These are phyloP conservation scores for Coemansia aciculifera DNA, from an alignment of 192 early-diverging fungal species.

Conservation along the genomic window DNA sequence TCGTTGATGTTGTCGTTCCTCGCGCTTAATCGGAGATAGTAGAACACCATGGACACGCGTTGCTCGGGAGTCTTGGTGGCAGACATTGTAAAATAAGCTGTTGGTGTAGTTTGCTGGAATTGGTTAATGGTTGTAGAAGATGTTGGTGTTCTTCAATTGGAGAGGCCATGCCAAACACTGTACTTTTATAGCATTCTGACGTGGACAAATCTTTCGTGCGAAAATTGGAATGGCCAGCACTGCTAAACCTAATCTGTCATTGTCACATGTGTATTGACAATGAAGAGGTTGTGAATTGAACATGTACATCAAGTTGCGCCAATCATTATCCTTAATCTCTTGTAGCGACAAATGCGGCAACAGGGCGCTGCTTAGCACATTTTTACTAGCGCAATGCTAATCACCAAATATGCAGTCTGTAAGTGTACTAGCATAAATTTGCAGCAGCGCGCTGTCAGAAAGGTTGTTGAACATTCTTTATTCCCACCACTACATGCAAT, in stretches of 20 bases:
- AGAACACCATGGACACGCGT: constrained; percentile 51
- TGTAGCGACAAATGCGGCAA: neutral
- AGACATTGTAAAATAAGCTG: neutral
- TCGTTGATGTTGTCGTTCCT: constrained; percentile 59
- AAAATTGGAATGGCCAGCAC: neutral
- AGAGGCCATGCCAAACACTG: neutral
- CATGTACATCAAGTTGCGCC: neutral
- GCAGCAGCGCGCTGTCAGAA: neutral
- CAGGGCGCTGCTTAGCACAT: neutral
- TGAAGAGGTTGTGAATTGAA: neutral
- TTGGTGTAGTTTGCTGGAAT: neutral
- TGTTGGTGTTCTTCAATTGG: neutral
- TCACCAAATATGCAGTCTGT: neutral
- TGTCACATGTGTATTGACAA: neutral
- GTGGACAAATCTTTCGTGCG: neutral
- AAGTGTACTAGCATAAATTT: neutral
- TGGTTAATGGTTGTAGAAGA: neutral
- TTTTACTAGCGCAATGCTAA: neutral
- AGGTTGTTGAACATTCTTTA: neutral
- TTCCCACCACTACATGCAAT: neutral
- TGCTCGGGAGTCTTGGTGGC: constrained; percentile 1
- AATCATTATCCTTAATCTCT: neutral
- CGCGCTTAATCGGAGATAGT: constrained; percentile 54
- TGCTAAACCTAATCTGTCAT: neutral
- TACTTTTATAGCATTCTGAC: neutral